phyloP scores from a whole-genome alignment of 805 yeast species.

The Lachancea thermotolerans region DNA sequence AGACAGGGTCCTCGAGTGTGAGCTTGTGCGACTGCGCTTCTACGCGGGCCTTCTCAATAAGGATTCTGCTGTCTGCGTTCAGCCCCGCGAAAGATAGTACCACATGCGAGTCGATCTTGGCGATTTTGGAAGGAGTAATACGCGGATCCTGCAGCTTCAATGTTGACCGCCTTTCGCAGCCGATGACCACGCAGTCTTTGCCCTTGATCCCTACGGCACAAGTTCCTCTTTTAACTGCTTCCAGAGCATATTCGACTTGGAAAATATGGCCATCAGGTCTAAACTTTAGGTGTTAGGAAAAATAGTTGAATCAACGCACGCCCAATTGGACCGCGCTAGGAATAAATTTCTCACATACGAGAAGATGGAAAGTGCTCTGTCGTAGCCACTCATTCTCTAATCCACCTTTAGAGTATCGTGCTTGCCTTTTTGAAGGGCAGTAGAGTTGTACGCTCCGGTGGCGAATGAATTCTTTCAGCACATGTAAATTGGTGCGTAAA shows the following conservation, averaged over 20 bases:
- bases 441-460: not conserved
- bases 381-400: constrained; percentile 89
- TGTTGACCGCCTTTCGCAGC: constrained; percentile 95
- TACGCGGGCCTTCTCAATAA: constrained; percentile 90
- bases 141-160: constrained; percentile 93
- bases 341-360: constrained; percentile 49
- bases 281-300: constrained; percentile 28
- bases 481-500: not conserved
- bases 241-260: constrained; percentile 96
- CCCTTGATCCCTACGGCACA: constrained; percentile 98
- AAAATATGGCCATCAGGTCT: constrained; percentile 98
- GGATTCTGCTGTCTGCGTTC: constrained; percentile 95
- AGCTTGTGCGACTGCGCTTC: constrained; percentile 94
- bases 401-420: not conserved
- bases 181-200: constrained; percentile 77
- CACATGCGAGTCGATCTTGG: constrained; percentile 83
- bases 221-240: constrained; percentile 97
- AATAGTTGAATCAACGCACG: not conserved
- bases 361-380: constrained; percentile 94
- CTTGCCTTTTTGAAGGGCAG: not conserved
- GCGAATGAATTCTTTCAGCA: not conserved
- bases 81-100: constrained; percentile 94
- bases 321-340: too few relatives aligned
- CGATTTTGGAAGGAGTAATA: constrained; percentile 90
- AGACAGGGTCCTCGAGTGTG: constrained; percentile 90